These are phyloP conservation scores for Cordyceps fumosorosea DNA, from an alignment of 2,329 filamentous ascomycete species.

Conservation along the genomic window DNA sequence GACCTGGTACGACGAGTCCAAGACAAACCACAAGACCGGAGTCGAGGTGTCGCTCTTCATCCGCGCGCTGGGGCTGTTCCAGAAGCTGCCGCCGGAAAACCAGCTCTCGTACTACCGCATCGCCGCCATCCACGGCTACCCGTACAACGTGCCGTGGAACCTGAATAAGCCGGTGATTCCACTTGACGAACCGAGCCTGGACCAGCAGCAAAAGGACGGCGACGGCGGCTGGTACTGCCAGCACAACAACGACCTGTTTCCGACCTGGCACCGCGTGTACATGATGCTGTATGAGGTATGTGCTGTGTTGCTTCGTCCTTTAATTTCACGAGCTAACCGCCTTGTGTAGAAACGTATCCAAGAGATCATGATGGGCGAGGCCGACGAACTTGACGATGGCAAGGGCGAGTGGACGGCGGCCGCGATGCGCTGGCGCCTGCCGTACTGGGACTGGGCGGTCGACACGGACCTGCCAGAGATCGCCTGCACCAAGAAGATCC, in stretches of 20 bases:
- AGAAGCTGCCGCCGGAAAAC: background rate
- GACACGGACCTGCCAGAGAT: background rate
- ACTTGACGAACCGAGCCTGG: background rate
- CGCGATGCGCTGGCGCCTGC: constrained; percentile 24
- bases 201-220: background rate
- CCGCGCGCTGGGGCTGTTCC: background rate
- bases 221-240: constrained; percentile 45
- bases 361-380: background rate
- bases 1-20: background rate
- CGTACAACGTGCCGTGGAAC: background rate
- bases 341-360: background rate
- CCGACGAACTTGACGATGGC: background rate
- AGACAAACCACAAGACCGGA: background rate
- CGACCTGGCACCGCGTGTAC: constrained; percentile 61
- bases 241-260: constrained; percentile 55
- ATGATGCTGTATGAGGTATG: constrained; percentile 52
- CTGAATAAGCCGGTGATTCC: background rate
- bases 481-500: constrained; percentile 14
- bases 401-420: constrained; percentile 21
- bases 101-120: constrained; percentile 1
- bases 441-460: constrained; percentile 31
- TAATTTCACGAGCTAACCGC: background rate
- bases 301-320: background rate
- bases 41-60: background rate
- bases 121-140: background rate